Base-by-base conservation (phyloP, 2,329 filamentous ascomycete species). In the Penicillium concentricum region DNA sequence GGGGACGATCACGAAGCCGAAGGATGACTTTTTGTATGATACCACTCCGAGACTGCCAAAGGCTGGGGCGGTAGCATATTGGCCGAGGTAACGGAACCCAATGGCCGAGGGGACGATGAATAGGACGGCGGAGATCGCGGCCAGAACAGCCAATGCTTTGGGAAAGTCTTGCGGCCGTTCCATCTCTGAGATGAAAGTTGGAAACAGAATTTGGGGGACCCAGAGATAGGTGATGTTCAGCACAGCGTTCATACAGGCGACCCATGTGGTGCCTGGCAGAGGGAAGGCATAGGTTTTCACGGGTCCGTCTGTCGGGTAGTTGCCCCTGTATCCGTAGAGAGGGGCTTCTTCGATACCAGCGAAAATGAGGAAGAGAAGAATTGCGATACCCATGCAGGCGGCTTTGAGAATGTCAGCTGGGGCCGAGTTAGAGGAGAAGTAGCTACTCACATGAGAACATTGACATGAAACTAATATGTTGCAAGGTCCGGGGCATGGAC, bases 201-300 rank as follows among this genome's bases (percentile, higher is more conserved):
- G 79, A 66, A 82, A 81, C 26, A 81, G 74, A 55, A 81, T 81
- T 57, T 82, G 79, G 2, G 79, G 78, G 1, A 81, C 77, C 78
- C 78, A 81, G 37, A 80, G 69, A 64, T 80, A 81, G 16, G 78
- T 79, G 59, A 79, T 78, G 60, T 79, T 81, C n/a, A 81, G 62
- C 1, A 81, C 78, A 15, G 79, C 79, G 51, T 81, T 81, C 75
- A 81, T 77, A 63, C 76, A 78, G 0, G 66, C 71, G 8, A 82
- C 76, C 73, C 62, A 82, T 2, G 73, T 79, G 1, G 78, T 81
- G 13, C 77, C 78, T 3, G 74, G 64, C 1, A 72, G 72, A 16
- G 79, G 79, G 65, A 80, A 80, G 8, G 78, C 78, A 54, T 81
- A 81, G 15, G 79, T 81, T 44, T 66, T 72, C 20, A 81, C 79